These are phyloP conservation scores for Oryza glaberrima DNA, from an alignment of 176 grass and related monocot species.

Conservation along the genomic window DNA sequence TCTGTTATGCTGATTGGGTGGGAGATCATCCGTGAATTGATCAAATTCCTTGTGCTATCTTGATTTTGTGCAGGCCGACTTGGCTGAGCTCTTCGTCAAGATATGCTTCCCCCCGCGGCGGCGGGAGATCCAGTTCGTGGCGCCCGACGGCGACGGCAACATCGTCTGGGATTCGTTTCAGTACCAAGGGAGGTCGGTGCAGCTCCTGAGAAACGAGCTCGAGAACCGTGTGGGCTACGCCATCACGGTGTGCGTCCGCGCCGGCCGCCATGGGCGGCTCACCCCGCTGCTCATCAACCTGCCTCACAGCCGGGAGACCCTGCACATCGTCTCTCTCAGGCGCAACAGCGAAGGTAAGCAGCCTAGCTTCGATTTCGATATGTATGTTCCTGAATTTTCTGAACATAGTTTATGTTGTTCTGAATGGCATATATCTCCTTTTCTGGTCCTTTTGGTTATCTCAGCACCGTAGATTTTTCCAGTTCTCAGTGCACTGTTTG, in stretches of 20 bases:
- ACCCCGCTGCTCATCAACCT: conserved; percentile 33
- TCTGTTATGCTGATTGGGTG: no score
- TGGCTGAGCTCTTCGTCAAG: neutral
- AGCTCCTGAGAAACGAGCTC: neutral
- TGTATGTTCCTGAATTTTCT: neutral
- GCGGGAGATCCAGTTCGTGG: conserved; percentile 27
- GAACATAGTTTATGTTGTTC: neutral
- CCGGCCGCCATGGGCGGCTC: neutral
- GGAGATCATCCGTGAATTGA: neutral
- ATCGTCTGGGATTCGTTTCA: neutral
- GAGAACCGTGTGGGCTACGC: neutral
- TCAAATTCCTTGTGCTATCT: neutral
- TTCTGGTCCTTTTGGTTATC: neutral
- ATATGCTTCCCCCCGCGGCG: neutral
- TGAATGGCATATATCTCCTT: neutral
- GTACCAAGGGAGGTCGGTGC: conserved; percentile 21
- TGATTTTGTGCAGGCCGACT: conserved; percentile 19
- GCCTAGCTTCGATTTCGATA: neutral
- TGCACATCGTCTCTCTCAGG: neutral
- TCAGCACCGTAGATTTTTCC: no score
- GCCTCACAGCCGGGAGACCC: conserved; percentile 32
- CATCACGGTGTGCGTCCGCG: conserved; percentile 25
- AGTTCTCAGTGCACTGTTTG: no score
- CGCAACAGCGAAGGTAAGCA: neutral
- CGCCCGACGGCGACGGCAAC: neutral